Evolutionary conservation across 805 yeast species (phyloP), one percentile per base, ranked within the genome.

Genomic region (Millerozyma acaciae): DNA sequence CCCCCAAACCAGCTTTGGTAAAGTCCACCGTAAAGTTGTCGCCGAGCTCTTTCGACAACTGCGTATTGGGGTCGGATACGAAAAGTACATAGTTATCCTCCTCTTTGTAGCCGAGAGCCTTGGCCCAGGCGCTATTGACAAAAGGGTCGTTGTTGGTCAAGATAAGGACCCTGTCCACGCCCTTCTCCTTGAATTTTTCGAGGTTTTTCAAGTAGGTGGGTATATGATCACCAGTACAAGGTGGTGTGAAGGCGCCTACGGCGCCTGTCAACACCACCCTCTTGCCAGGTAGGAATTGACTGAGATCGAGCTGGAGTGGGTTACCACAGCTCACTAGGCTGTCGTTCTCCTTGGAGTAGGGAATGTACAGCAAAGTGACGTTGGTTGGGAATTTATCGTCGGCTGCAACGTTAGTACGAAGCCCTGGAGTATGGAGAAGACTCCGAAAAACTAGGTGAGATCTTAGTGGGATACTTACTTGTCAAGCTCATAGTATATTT

Each of bases 161-260:
- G 9, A 83, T 78, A 34, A 82, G 62, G 38, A 82, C 64, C 48
- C 68, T 68, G 51, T 80, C 84, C 28, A 80, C 79, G 23, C 80
- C 77, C 60, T 78, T 80, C 35, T 65, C 58, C 48, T 68, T 58
- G 51, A 84, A 71, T 34, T 74, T 71, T 5, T 53, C 55, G 34
- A 72, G 55, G 42, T 75, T 63, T 38, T 62, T 51, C 37, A 81
- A 55, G 64, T 63, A 81, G 16, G 79, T 84, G 36, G 90, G 90
- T 39, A 83, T 71, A 59, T 83, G 93, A 47, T 74, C 68, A 32
- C 71, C 75, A 30, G 84, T 70, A 60, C 93, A 84, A 6, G 90
- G 77, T 36, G 90, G 94, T 17, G 95, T 83, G 70, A 83, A 85
- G 9, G 95, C 90, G 42, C 89, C 94, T 41, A 94, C 93, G 21